phyloP scores from a whole-genome alignment of 228 moss, liverwort and hornwort species.

The Sphagnum magellanicum region DNA sequence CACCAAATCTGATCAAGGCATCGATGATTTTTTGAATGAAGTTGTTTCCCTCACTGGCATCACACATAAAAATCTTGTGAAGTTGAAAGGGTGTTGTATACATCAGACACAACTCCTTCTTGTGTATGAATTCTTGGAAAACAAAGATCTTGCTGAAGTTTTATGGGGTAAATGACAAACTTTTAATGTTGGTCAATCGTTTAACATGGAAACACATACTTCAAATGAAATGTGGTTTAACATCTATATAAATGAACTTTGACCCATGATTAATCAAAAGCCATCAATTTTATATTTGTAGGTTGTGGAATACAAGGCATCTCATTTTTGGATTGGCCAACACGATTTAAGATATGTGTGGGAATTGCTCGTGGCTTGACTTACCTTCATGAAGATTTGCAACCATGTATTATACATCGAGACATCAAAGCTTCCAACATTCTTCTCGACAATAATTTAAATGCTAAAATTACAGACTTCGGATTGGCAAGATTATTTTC shows the following conservation, averaged over 20 bases:
- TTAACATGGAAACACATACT: no score
- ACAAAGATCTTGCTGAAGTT: constrained; percentile 9
- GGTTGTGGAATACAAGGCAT: not conserved
- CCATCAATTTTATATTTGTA: not conserved
- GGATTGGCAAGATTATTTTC: constrained; percentile 20
- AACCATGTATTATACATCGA: constrained; percentile 18
- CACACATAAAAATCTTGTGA: constrained; percentile 20
- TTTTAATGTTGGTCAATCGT: not conserved
- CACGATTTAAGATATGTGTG: constrained; percentile 13
- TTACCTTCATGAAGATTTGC: constrained; percentile 25
- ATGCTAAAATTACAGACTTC: constrained; percentile 22
- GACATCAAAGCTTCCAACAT: constrained; percentile 15
- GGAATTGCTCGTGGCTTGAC: constrained; percentile 16
- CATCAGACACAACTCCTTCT: constrained; percentile 18
- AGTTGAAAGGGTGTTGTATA: constrained; percentile 19
- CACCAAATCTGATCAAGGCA: constrained; percentile 1
- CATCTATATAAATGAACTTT: not conserved
- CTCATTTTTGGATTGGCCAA: constrained; percentile 10
- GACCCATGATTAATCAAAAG: not conserved
- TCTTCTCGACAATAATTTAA: constrained; percentile 15
- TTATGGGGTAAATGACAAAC: not conserved
- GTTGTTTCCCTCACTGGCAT: constrained; percentile 24
- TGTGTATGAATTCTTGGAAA: constrained; percentile 17
- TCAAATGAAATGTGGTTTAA: not conserved
- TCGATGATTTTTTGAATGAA: constrained; percentile 18